These are phyloP conservation scores for Coemansia sp. DNA, from an alignment of 192 early-diverging fungal genomes.

Conservation along the genomic window DNA sequence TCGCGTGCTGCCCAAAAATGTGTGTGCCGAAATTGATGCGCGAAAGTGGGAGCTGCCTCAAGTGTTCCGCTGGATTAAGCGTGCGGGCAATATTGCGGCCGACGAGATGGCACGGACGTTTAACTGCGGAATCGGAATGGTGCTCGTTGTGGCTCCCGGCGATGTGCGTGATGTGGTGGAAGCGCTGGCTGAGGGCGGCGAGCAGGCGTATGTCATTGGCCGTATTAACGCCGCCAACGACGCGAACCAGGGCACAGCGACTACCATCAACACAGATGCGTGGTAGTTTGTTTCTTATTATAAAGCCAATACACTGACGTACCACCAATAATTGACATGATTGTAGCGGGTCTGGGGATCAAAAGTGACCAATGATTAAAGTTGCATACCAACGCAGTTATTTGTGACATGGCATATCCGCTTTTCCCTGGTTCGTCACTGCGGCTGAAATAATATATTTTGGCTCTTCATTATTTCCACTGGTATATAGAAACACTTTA, in stretches of 20 bases:
- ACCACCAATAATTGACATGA: neutral
- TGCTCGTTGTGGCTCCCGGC: constrained; percentile 73
- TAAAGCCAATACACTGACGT: neutral
- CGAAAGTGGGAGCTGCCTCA: constrained; percentile 74
- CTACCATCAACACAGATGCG: constrained; percentile 28
- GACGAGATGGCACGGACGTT: constrained; percentile 95
- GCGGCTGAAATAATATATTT: too few relatives aligned
- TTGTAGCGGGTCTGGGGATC: neutral
- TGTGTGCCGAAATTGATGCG: constrained; percentile 85
- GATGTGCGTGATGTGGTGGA: constrained; percentile 62
- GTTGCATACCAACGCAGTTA: too few relatives aligned
- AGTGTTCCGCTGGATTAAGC: constrained; percentile 96
- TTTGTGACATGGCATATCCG: too few relatives aligned
- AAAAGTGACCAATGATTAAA: too few relatives aligned
- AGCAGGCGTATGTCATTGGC: constrained; percentile 73
- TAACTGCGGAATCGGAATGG: constrained; percentile 99
- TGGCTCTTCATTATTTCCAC: too few relatives aligned
- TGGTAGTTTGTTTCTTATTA: constrained; percentile 18
- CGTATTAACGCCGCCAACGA: constrained; percentile 36
- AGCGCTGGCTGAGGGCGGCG: constrained; percentile 62
- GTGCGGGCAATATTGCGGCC: constrained; percentile 61
- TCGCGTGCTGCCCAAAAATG: constrained; percentile 80
- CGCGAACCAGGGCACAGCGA: constrained; percentile 3
- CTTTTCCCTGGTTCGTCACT: too few relatives aligned
- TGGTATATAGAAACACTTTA: too few relatives aligned